Percentiles rank a stretch among this genome's conserved stretches.
Conservation (phyloP, 495 filamentous ascomycete genomes). For the Aspergillus funiculosus region DNA sequence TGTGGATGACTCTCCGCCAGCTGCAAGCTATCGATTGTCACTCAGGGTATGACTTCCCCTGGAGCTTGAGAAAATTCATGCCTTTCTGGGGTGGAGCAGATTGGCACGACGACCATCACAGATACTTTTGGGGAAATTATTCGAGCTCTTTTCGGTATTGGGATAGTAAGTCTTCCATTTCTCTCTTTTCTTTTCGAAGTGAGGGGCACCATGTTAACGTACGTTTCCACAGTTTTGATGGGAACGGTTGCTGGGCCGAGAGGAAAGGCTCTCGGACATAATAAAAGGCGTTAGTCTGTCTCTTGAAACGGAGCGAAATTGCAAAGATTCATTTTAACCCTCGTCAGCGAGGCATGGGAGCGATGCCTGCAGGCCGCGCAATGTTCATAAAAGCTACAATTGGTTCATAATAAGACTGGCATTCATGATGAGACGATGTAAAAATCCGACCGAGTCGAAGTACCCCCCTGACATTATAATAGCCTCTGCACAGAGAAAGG, state of each 20-base stretch:
- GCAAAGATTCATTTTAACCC: too few relatives aligned
- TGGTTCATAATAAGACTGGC: too few relatives aligned
- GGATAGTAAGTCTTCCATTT: constrained; percentile 48
- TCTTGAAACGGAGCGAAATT: too few relatives aligned
- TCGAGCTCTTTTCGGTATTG: constrained; percentile 97
- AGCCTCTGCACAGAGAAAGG: too few relatives aligned
- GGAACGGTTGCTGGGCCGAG: constrained; percentile 21
- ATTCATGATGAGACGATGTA: too few relatives aligned
- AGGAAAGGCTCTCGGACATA: constrained; percentile 13
- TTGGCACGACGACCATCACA: constrained; percentile 94
- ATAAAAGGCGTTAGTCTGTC: not conserved
- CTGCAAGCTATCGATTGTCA: constrained; percentile 98
- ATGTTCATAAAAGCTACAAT: too few relatives aligned
- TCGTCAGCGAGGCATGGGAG: too few relatives aligned
- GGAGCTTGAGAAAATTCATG: constrained; percentile 89
- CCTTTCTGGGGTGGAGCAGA: constrained; percentile 98
- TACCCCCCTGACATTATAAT: too few relatives aligned
- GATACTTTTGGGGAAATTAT: constrained; percentile 96
- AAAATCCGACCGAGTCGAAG: too few relatives aligned
- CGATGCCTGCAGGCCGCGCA: too few relatives aligned
- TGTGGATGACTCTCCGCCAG: constrained; percentile 86
- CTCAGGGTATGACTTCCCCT: constrained; percentile 96
- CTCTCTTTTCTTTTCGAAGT: not conserved
- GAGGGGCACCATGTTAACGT: too few relatives aligned
- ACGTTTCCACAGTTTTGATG: constrained; percentile 25